phyloP scores from a whole-genome alignment of 768 basidiomycete genomes.

The Tricholoma bakamatsutake region DNA sequence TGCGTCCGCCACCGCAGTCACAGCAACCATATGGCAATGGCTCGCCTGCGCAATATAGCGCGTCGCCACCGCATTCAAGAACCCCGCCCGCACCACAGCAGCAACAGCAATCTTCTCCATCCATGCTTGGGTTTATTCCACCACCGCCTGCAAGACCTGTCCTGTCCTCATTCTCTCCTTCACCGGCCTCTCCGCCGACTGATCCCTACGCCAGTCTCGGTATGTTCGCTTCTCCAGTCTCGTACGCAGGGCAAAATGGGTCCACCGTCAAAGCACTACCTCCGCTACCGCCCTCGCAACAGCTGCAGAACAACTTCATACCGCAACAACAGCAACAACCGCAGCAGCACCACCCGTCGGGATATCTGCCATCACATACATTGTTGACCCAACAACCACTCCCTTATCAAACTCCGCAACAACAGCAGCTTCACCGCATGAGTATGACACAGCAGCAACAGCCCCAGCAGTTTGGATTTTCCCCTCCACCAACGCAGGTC shows the following conservation, averaged over 20 bases:
- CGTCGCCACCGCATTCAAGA: constrained; percentile 11
- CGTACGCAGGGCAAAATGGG: background rate
- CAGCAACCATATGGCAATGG: constrained; percentile 12
- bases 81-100: constrained; percentile 14
- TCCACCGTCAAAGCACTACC: constrained; percentile 1
- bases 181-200: constrained; percentile 13
- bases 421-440: constrained; percentile 8
- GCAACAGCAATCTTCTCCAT: constrained; percentile 18
- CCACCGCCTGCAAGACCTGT: constrained; percentile 27
- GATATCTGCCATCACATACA: background rate
- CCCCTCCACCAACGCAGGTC: constrained; percentile 17
- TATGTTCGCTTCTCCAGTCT: constrained; percentile 22
- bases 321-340: constrained; percentile 6
- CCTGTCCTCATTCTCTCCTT: constrained; percentile 16
- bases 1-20: constrained; percentile 14
- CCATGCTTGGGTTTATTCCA: constrained; percentile 22
- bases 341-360: background rate
- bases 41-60: constrained; percentile 5
- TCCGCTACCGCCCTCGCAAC: constrained; percentile 5
- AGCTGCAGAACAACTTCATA: constrained; percentile 1
- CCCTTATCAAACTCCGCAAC: background rate
- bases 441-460: constrained; percentile 7
- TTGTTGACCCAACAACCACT: constrained; percentile 8
- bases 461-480: constrained; percentile 9
- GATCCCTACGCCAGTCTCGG: constrained; percentile 36